Evolutionary conservation across 768 basidiomycete genomes (phyloP), one percentile per base, ranked within the genome.

Genomic region (Termitomyces bulborhizus): DNA sequence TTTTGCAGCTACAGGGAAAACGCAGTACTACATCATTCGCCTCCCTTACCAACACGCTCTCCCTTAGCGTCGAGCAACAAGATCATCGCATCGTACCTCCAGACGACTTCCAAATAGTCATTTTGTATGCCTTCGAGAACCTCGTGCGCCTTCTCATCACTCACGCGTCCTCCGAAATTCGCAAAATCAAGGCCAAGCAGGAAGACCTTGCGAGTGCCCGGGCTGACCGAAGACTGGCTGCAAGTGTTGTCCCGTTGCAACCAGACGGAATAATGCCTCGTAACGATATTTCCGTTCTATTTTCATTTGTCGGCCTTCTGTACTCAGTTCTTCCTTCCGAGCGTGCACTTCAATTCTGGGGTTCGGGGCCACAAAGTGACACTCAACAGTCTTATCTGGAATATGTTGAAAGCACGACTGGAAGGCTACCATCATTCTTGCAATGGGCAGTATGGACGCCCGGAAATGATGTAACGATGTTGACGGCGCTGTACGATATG

Each of bases 391-490:
- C 80, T 3, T 88, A 87, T 62, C 65, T 83, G 57, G 84, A 89
- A 60, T 69, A 71, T 36, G 62, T 79, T 0, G 90, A 92, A 62
- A 74, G 78, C n/a, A 81, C 77, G 2, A 69, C 79, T 26, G 84
- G 81, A 1, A 80, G 84, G 56, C 73, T 91, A 0, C 82, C 84
- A 1, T 78, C 84, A 1, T 95, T 96, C 67, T 71, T 96, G 46
- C 89, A 92, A 55, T 96, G 93, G 93, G 90, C 90, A 0, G 83
- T 90, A 8, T 89, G 88, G 88, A 88, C 88, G 1, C 84, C 91
- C 54, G 75, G 80, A 4, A 81, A 86, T 56, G 89, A 92, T 57
- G 64, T 80, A 6, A 80, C 81, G 1, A 85, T 92, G 82, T 76
- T 86, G 40, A 85, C 84, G 60, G 89, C 90, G 0, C 69, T 93